phyloP scores from a whole-genome alignment of 2,329 filamentous ascomycete species.

The Alternaria rosae region DNA sequence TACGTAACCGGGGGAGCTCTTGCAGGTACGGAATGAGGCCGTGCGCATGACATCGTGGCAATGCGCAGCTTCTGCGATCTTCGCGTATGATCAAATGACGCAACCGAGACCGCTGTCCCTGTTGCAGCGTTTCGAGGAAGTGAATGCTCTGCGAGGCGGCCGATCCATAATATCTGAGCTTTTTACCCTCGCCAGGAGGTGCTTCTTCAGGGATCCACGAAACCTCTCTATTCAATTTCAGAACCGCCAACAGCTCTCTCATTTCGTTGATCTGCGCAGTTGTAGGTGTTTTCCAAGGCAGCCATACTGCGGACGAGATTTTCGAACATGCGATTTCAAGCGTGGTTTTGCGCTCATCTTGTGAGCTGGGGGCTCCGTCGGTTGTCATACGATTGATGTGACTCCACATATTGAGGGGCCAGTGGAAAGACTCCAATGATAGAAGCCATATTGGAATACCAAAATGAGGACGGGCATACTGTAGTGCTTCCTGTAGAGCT shows the following conservation, averaged over 20 bases:
- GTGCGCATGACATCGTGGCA: background rate
- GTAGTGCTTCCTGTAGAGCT: background rate
- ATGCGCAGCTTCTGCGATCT: background rate
- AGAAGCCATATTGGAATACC: too few species aligned
- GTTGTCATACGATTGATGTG: too few species aligned
- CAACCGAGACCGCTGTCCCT: background rate
- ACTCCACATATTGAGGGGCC: too few species aligned
- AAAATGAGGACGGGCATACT: background rate
- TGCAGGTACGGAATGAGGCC: background rate
- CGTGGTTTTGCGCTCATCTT: too few species aligned
- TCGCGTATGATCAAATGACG: background rate
- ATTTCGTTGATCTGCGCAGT: background rate
- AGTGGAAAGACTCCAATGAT: too few species aligned
- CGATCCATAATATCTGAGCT: background rate
- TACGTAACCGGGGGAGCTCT: background rate
- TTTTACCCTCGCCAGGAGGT: too few species aligned
- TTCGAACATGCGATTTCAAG: background rate
- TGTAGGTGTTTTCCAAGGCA: background rate
- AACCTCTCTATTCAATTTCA: too few species aligned
- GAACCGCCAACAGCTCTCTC: background rate
- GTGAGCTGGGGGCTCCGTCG: too few species aligned
- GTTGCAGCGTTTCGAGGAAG: background rate
- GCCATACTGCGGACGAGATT: background rate
- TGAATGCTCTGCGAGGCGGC: background rate
- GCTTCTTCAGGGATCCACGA: too few species aligned